A percentile compares a stretch with the other conserved stretches of the same genome.
Conservation (phyloP, 768 basidiomycete genomes). For the Phallus indusiatus region DNA sequence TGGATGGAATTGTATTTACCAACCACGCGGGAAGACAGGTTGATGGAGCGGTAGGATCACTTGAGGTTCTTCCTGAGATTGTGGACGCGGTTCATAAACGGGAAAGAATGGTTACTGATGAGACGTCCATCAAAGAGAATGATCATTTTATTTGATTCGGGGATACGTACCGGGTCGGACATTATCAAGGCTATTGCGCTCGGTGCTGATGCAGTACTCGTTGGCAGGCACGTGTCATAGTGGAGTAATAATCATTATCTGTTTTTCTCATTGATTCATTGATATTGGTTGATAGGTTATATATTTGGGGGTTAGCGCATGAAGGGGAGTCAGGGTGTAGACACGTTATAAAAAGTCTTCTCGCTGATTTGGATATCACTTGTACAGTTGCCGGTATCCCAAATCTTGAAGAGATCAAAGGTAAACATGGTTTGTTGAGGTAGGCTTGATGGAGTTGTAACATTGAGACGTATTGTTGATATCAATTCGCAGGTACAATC, state of each 20-base stretch:
- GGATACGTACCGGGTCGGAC: too few relatives aligned
- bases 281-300: slow-evolving; percentile 24
- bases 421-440: too few relatives aligned
- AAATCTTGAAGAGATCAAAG: too few relatives aligned
- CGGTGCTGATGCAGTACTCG: too few relatives aligned
- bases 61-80: slow-evolving; percentile 41
- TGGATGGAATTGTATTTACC: slow-evolving; percentile 46
- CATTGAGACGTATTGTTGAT: neutral
- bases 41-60: slow-evolving; percentile 43
- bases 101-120: slow-evolving; percentile 17
- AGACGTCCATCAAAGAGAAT: slow-evolving; percentile 21
- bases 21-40: slow-evolving; percentile 50
- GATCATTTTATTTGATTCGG: slow-evolving; percentile 44
- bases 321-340: slow-evolving; percentile 45
- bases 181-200: too few relatives aligned
- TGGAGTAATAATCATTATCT: too few relatives aligned
- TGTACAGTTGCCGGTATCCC: too few relatives aligned
- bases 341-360: too few relatives aligned
- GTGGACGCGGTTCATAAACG: slow-evolving; percentile 42
- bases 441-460: slow-evolving; percentile 28
- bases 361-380: too few relatives aligned
- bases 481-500: slow-evolving; percentile 16
- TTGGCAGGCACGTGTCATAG: too few relatives aligned
- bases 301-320: slow-evolving; percentile 44
- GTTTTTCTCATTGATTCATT: too few relatives aligned